Percentiles rank a stretch among this genome's conserved stretches.
These are phyloP conservation scores for Apiospora arundinis DNA, from an alignment of 2,329 filamentous ascomycete species.

Conservation along the genomic window DNA sequence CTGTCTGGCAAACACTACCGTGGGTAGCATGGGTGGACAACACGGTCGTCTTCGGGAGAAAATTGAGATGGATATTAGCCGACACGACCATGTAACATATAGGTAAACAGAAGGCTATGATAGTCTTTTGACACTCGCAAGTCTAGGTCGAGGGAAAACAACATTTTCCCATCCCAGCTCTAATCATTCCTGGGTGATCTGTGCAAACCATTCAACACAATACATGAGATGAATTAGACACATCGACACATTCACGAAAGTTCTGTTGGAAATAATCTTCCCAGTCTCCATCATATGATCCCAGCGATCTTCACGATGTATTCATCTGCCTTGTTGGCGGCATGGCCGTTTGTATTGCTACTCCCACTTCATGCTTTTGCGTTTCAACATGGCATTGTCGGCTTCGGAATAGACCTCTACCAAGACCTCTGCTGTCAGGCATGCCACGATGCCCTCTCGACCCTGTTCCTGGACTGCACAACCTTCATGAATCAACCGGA, in stretches of 20 bases:
- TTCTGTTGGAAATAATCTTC: background rate
- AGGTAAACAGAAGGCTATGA: background rate
- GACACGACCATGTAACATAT: background rate
- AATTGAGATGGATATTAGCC: background rate
- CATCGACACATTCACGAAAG: background rate
- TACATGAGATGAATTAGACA: no score
- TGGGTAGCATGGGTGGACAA: background rate
- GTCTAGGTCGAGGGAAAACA: no score
- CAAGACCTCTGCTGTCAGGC: constrained; percentile 35
- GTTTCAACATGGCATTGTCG: constrained; percentile 33
- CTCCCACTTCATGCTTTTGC: background rate
- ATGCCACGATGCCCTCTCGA: constrained; percentile 36
- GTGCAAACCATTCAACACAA: no score
- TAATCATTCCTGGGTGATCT: no score
- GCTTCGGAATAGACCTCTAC: constrained; percentile 39
- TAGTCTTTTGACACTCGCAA: no score
- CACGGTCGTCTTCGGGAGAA: background rate
- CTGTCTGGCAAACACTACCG: background rate
- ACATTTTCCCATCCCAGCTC: no score
- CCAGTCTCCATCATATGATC: background rate
- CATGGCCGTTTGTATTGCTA: background rate
- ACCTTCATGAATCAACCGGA: constrained; percentile 27
- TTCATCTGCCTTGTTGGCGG: background rate
- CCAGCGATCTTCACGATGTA: background rate
- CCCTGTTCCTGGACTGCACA: constrained; percentile 37